Percentiles rank a stretch among this genome's conserved stretches.
phyloP scores from a whole-genome alignment of 805 yeast genomes.

The Metschnikowia henanensis region DNA sequence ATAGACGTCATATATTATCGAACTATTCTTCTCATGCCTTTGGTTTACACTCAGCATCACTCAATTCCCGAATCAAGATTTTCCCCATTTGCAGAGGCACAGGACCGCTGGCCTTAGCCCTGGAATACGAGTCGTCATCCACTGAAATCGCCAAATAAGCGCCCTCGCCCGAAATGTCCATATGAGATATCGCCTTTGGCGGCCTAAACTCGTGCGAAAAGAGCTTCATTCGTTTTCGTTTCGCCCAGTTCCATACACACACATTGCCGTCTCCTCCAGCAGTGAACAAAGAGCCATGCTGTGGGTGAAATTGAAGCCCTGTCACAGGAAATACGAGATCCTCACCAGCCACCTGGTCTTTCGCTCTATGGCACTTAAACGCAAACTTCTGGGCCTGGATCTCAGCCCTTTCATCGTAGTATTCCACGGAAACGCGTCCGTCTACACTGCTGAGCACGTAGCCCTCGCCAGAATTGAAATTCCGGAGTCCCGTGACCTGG shows the following conservation, averaged over 20 bases:
- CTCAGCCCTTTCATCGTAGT: conserved; percentile 49
- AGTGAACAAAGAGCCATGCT: conserved; percentile 43
- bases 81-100: not conserved
- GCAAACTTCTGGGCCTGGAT: conserved; percentile 55
- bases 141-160: conserved; percentile 14
- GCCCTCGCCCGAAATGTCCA: conserved; percentile 17
- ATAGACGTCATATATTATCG: too few species aligned
- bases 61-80: conserved; percentile 9
- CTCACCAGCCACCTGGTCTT: conserved; percentile 43
- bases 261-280: conserved; percentile 53
- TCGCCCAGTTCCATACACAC: conserved; percentile 50
- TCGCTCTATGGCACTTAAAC: conserved; percentile 72
- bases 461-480: conserved; percentile 54
- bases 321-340: conserved; percentile 53
- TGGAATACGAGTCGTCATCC: conserved; percentile 12
- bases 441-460: conserved; percentile 75
- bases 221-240: conserved; percentile 44
- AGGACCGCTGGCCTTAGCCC: conserved; percentile 1
- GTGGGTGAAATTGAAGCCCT: conserved; percentile 42
- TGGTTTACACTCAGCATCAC: conserved; percentile 13
- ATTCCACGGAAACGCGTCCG: conserved; percentile 78
- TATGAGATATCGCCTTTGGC: conserved; percentile 15
- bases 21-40: conserved; percentile 3
- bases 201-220: conserved; percentile 15
- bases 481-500: conserved; percentile 57